Conservation (phyloP, 805 yeast species). For the Priceomyces haplophilus region DNA sequence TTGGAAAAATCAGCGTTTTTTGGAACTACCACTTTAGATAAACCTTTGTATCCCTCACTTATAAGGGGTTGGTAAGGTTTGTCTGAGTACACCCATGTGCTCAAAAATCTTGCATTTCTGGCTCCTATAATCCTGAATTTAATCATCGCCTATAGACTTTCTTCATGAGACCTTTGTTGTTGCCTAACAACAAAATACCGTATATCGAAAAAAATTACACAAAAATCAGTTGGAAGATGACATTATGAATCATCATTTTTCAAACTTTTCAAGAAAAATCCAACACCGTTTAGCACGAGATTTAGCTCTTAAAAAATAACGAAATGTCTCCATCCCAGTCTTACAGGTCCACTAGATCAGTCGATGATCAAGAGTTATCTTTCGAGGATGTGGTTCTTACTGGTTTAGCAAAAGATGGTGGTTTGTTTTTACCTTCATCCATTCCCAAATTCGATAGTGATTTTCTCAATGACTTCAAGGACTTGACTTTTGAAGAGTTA, state of each 20-base stretch:
- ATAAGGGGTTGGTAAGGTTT: constrained; percentile 25
- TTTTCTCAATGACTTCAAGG: constrained; percentile 64
- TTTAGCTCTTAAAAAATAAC: background rate
- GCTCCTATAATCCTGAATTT: background rate
- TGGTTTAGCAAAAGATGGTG: constrained; percentile 97
- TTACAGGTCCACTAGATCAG: constrained; percentile 79
- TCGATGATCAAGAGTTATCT: constrained; percentile 48
- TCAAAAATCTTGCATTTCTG: constrained; percentile 1
- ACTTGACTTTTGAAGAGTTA: constrained; percentile 75
- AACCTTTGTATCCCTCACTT: constrained; percentile 22
- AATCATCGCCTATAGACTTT: background rate
- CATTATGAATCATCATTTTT: constrained; percentile 2
- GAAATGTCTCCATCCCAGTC: constrained; percentile 43
- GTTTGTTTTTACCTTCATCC: constrained; percentile 81
- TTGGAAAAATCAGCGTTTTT: constrained; percentile 53
- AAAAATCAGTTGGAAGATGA: background rate
- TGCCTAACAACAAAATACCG: background rate
- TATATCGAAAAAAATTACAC: background rate
- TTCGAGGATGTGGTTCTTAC: constrained; percentile 82
- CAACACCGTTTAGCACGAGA: too few species aligned
- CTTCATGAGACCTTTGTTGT: too few species aligned
- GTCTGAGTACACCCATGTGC: constrained; percentile 22
- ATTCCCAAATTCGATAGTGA: constrained; percentile 67
- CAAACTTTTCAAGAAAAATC: background rate
- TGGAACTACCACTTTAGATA: constrained; percentile 36